Percentiles rank a stretch among this genome's conserved stretches.
These are phyloP conservation scores for Barnettozyma wickerhamii DNA, from an alignment of 805 yeast genomes.

Conservation along the genomic window DNA sequence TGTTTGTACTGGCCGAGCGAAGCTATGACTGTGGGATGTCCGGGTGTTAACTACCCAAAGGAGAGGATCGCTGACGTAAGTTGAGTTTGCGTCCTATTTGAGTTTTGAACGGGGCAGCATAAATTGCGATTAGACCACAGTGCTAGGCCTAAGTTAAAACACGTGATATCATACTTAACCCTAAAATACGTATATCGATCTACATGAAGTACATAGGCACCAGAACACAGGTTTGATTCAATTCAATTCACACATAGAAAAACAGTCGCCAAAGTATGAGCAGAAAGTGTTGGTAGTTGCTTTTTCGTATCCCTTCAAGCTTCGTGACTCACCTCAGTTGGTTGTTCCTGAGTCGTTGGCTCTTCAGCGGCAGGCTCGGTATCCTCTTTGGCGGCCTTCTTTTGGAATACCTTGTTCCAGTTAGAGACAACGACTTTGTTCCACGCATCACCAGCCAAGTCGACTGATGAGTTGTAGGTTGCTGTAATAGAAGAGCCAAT, in stretches of 20 bases:
- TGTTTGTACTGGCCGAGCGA: slow-evolving; percentile 16
- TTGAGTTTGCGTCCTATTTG: background rate
- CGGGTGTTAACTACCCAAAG: slow-evolving; percentile 16
- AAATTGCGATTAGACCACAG: too few relatives aligned
- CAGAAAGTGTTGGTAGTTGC: too few relatives aligned
- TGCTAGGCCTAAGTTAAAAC: background rate
- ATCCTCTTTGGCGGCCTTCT: background rate
- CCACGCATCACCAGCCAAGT: slow-evolving; percentile 30
- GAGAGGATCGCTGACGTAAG: slow-evolving; percentile 8
- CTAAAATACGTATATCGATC: too few relatives aligned
- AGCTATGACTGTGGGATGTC: slow-evolving; percentile 9
- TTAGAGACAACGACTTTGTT: slow-evolving; percentile 6
- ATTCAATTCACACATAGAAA: too few relatives aligned
- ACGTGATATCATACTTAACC: background rate
- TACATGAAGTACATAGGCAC: too few relatives aligned
- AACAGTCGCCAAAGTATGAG: too few relatives aligned
- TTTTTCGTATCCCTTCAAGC: too few relatives aligned
- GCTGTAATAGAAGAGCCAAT: slow-evolving; percentile 29
- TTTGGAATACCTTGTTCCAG: slow-evolving; percentile 14
- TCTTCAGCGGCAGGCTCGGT: background rate
- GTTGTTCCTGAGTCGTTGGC: background rate
- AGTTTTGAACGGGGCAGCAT: slow-evolving; percentile 8
- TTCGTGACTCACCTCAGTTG: too few relatives aligned
- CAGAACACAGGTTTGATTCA: too few relatives aligned
- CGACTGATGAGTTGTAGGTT: slow-evolving; percentile 27